Evolutionary conservation across 140 eudicot genomes (phyloP).

Genomic region (Ambrosia hybrid): DNA sequence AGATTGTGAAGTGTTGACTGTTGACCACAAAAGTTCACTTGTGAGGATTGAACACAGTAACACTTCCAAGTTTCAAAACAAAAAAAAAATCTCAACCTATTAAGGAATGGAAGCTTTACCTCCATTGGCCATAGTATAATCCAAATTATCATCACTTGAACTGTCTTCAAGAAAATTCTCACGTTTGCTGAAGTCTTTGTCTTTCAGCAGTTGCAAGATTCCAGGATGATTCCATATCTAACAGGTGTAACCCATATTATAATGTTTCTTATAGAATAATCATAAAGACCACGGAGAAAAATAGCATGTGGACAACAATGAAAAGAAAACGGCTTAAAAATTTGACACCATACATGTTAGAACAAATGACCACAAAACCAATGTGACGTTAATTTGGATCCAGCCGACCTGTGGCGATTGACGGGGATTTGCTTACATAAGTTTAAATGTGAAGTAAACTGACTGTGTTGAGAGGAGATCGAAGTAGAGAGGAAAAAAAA

Average conservation of each 20-base stretch:
- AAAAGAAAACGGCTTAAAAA: neutral
- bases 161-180: slow-evolving; percentile 76
- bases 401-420: too few species aligned
- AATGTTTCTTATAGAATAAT: neutral
- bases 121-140: slow-evolving; percentile 57
- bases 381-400: too few species aligned
- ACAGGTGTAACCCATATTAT: slow-evolving; percentile 17
- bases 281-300: slow-evolving; percentile 1
- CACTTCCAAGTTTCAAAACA: too few species aligned
- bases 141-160: slow-evolving; percentile 84
- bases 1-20: neutral
- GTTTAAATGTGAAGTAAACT: too few species aligned
- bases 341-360: neutral
- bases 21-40: neutral
- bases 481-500: too few species aligned
- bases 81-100: neutral
- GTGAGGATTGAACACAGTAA: too few species aligned
- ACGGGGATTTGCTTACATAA: too few species aligned
- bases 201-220: slow-evolving; percentile 72
- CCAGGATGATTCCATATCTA: slow-evolving; percentile 99
- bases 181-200: slow-evolving; percentile 59
- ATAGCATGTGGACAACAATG: neutral
- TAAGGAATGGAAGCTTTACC: slow-evolving; percentile 44
- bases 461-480: too few species aligned
- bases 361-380: neutral